Base-by-base conservation (phyloP, 768 basidiomycete species). In the Pholiota microspora region DNA sequence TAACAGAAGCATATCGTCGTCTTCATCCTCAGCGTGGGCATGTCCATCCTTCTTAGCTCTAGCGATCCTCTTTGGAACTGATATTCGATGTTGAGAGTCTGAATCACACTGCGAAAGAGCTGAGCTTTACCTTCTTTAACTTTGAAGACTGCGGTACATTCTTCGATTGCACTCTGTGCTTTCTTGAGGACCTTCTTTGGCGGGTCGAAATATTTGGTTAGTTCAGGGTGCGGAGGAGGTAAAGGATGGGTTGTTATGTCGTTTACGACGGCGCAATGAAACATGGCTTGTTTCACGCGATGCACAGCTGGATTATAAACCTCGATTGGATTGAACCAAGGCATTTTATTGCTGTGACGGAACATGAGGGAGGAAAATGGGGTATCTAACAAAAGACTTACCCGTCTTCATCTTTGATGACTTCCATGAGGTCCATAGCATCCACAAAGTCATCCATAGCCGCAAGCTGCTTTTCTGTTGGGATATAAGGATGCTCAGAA, bases 291-390 rank as follows among this genome's bases (percentile, higher is more conserved):
- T 67, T 95, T 96, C 53, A 87, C 80, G 49, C 95, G 86, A 64
- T 99, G 95, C 28, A 97, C 77, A 3, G 90, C 83, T 1, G 96
- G 94, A 62, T 96, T 97, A 69, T 82, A 97, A 1, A 94, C 92
- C 1, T 85, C 71, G 2, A 77, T 72, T 0, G 87, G 79, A 54
- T 88, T 83, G 65, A 88, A 96, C 93, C 93, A 98, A 2, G 86
- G 77, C 2, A 64, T 62, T 8, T 77, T 80, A 35, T 78, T 74
- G 13, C 92, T 93, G 45, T 23, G 8, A 25, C 16, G 35, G 25
- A 49, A 18, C 40, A 45, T 23, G 49, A 55, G 40, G 8, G 9
- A n/a, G 7, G 16, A 24, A 32, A 49, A 46, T 48, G 31, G 38
- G 38, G n/a, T 13, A 55, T 12, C 34, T 27, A 15, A 25, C 40